These are phyloP conservation scores for Penicillium cataractarum DNA, from an alignment of 495 filamentous ascomycete genomes.

Conservation along the genomic window DNA sequence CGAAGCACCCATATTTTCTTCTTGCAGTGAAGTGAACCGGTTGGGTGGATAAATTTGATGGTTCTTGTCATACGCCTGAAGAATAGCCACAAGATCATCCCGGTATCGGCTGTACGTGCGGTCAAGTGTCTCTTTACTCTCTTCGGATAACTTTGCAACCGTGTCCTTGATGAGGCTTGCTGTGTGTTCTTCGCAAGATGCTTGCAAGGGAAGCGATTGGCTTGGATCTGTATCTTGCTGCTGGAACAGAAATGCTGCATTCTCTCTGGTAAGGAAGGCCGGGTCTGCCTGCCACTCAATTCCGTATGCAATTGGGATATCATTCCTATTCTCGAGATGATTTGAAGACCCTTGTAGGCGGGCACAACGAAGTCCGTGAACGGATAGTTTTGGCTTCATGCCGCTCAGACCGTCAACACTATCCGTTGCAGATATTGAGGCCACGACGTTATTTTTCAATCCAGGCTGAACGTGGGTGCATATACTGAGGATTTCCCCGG, in stretches of 20 bases:
- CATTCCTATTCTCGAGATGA: neutral
- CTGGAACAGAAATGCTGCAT: neutral
- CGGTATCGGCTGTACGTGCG: slow-evolving; percentile 3
- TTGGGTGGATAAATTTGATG: too few relatives aligned
- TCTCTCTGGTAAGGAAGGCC: slow-evolving; percentile 4
- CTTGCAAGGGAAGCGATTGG: neutral
- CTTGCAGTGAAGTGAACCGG: neutral
- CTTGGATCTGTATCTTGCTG: neutral
- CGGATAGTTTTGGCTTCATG: slow-evolving; percentile 15
- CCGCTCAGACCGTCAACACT: neutral
- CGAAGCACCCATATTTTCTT: neutral
- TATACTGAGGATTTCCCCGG: slow-evolving; percentile 22
- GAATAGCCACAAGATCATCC: slow-evolving; percentile 3
- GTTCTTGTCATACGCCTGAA: neutral
- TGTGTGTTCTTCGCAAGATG: neutral
- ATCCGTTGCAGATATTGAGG: slow-evolving; percentile 18
- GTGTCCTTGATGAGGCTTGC: slow-evolving; percentile 3
- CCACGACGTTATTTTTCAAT: slow-evolving; percentile 7
- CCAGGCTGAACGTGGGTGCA: slow-evolving; percentile 18
- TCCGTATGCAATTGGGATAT: slow-evolving; percentile 17
- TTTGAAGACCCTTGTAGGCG: slow-evolving; percentile 14
- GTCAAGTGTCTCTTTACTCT: neutral
- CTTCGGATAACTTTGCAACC: neutral
- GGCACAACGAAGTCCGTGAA: slow-evolving; percentile 24
- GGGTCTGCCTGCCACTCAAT: slow-evolving; percentile 31